These are phyloP conservation scores for Papiliotrema laurentii DNA, from an alignment of 1,284 basidiomycete genomes.

Conservation along the genomic window DNA sequence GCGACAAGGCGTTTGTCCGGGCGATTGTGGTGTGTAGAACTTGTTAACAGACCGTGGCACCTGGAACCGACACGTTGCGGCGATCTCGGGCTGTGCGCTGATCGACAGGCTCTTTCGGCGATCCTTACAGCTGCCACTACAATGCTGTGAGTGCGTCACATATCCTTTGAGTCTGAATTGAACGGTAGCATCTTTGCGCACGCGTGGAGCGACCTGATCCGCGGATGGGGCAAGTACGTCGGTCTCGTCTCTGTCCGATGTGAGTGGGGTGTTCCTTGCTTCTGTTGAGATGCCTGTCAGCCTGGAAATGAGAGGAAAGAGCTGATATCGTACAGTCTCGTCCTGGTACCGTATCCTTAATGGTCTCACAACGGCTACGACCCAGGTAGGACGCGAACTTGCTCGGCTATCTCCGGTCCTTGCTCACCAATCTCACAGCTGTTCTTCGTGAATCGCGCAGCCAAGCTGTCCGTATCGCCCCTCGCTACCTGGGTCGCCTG, in stretches of 20 bases:
- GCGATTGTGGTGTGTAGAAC: not conserved
- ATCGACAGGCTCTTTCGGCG: not conserved
- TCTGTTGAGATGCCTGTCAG: not conserved
- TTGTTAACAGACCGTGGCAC: not conserved
- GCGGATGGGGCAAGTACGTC: not conserved
- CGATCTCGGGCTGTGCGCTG: not conserved
- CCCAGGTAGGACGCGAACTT: not conserved
- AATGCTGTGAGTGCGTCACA: not conserved
- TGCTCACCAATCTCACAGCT: not conserved
- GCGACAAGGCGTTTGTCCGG: not conserved
- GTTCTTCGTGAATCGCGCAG: conserved; percentile 4
- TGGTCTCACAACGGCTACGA: not conserved
- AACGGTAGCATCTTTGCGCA: not conserved
- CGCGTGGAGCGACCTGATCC: not conserved
- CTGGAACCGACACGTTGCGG: not conserved
- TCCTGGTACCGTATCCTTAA: not conserved
- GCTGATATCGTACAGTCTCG: not conserved
- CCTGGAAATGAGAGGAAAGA: too few species aligned
- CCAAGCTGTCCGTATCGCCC: not conserved
- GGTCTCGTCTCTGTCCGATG: not conserved
- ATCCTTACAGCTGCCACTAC: not conserved
- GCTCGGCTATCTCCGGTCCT: not conserved
- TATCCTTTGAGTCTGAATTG: not conserved
- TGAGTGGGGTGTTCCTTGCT: not conserved
- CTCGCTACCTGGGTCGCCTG: not conserved